Evolutionary conservation across 202 grass and related monocot genomes (phyloP).

Genomic region (Dendrocalamus latiflorus): DNA sequence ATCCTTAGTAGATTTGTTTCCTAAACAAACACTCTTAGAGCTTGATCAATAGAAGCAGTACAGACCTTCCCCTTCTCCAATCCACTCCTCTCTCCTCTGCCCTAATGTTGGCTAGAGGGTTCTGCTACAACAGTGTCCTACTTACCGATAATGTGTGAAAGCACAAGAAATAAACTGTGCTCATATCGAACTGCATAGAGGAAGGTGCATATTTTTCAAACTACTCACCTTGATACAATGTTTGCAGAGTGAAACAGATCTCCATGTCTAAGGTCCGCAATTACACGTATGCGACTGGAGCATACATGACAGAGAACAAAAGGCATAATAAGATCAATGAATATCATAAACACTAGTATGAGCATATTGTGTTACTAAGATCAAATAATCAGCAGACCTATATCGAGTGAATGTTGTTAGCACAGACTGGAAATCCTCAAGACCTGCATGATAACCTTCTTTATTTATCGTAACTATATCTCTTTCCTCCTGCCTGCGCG

Average conservation of each 20-base stretch:
- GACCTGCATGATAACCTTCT: too few relatives aligned
- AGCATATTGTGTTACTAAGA: not conserved
- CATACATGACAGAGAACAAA: conserved; percentile 24
- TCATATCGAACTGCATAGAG: not conserved
- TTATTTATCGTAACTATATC: conserved; percentile 51
- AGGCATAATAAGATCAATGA: conserved; percentile 1
- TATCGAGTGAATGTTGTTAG: conserved; percentile 97
- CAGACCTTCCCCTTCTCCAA: not conserved
- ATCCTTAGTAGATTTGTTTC: not conserved
- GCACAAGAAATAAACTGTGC: not conserved
- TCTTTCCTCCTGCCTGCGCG: conserved; percentile 61
- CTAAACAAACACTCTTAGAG: not conserved
- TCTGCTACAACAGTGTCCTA: not conserved
- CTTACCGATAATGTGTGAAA: conserved; percentile 1
- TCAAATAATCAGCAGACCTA: conserved; percentile 49
- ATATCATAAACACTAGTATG: not conserved
- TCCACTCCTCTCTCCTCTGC: not conserved
- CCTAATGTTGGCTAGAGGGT: not conserved
- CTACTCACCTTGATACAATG: conserved; percentile 91
- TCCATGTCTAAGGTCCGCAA: conserved; percentile 95
- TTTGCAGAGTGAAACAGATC: conserved; percentile 97
- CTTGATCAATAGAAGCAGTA: not conserved
- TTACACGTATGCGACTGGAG: conserved; percentile 75
- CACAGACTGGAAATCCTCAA: conserved; percentile 98
- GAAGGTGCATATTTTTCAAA: not conserved